phyloP scores from a whole-genome alignment of 441 rosid species.

The Pelargonium exstipulatum region DNA sequence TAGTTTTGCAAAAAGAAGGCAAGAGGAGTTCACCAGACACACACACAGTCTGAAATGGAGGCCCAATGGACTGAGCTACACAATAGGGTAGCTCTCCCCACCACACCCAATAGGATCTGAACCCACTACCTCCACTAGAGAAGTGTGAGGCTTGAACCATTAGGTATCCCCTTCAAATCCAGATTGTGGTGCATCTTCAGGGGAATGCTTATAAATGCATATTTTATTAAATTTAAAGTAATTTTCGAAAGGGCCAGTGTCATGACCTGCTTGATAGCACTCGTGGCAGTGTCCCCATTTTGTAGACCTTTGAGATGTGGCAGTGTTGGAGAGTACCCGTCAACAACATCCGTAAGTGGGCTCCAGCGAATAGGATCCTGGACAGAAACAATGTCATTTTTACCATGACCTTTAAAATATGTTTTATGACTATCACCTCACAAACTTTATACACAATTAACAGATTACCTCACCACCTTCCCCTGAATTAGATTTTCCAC shows the following conservation, averaged over 20 bases:
- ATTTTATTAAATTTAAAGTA: background rate
- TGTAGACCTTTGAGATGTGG: conserved; percentile 99
- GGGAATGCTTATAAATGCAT: background rate
- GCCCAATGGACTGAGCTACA: no score
- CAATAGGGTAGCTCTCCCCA: no score
- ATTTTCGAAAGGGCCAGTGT: conserved; percentile 16
- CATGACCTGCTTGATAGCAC: conserved; percentile 96
- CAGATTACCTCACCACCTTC: conserved; percentile 96
- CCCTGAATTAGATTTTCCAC: conserved; percentile 97
- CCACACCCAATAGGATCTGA: no score
- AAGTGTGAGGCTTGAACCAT: no score
- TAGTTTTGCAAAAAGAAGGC: conserved; percentile 10
- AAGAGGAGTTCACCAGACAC: background rate
- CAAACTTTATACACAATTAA: conserved; percentile 6
- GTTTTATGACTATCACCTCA: conserved; percentile 8
- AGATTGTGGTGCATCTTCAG: conserved; percentile 1
- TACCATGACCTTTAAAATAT: conserved; percentile 3
- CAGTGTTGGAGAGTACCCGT: conserved; percentile 91
- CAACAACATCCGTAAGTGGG: conserved; percentile 88
- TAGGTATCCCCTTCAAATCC: no score
- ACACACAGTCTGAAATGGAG: no score
- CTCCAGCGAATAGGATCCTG: conserved; percentile 98
- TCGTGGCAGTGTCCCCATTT: conserved; percentile 97
- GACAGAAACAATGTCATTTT: conserved; percentile 15
- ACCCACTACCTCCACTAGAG: no score